These are phyloP conservation scores for Dactylellina cionopaga DNA, from an alignment of 2,329 filamentous ascomycete species.

Conservation along the genomic window DNA sequence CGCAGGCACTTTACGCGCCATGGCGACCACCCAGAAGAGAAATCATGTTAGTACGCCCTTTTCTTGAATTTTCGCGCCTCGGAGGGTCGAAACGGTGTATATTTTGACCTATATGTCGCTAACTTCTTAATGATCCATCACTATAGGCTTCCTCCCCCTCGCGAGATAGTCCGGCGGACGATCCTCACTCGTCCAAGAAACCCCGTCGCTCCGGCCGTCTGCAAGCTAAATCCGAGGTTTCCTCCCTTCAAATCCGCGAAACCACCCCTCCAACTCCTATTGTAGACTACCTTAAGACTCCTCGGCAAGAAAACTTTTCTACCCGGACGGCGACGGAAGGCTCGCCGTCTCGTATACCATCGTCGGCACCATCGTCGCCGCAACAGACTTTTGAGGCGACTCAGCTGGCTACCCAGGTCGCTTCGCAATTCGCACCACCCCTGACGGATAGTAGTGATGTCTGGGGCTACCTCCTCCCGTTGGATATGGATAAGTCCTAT, in stretches of 20 bases:
- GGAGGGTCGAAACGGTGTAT: not conserved
- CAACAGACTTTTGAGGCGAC: constrained; percentile 64
- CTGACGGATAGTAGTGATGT: constrained; percentile 76
- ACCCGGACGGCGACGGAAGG: constrained; percentile 71
- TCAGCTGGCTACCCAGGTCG: constrained; percentile 70
- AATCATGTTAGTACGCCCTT: constrained; percentile 29
- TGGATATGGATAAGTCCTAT: constrained; percentile 71
- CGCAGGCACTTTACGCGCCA: constrained; percentile 43
- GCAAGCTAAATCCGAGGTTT: constrained; percentile 64
- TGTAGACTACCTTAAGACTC: constrained; percentile 63
- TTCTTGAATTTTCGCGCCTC: not conserved
- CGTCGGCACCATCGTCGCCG: constrained; percentile 69
- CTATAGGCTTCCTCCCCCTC: constrained; percentile 38
- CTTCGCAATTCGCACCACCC: constrained; percentile 82
- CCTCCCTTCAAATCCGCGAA: constrained; percentile 69
- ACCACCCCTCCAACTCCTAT: constrained; percentile 84
- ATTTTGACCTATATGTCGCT: not conserved
- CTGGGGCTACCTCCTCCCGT: constrained; percentile 92
- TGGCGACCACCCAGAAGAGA: constrained; percentile 50
- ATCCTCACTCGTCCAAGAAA: constrained; percentile 72
- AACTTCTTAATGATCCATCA: not conserved
- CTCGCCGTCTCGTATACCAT: constrained; percentile 68
- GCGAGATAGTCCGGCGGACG: constrained; percentile 17
- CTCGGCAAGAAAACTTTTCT: constrained; percentile 71
- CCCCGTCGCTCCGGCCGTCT: constrained; percentile 80